Evolutionary conservation across 805 yeast species (phyloP).

Genomic region (Lachancea dasiensis): DNA sequence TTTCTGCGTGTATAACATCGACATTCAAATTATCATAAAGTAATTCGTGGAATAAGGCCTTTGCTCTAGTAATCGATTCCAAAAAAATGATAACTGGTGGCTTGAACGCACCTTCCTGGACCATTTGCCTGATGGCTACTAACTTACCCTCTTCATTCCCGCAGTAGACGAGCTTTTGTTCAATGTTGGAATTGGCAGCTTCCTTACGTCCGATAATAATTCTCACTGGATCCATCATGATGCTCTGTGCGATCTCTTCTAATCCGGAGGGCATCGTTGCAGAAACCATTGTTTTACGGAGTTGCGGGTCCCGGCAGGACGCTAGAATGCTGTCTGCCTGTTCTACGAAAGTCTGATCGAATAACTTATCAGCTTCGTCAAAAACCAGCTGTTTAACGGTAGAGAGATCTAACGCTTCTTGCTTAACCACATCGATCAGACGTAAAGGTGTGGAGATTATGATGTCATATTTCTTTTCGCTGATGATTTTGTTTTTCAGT

Average conservation of each 20-base stretch:
- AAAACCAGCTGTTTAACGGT: constrained; percentile 70
- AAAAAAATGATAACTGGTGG: constrained; percentile 92
- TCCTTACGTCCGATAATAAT: constrained; percentile 90
- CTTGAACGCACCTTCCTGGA: constrained; percentile 73
- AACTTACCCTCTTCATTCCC: constrained; percentile 96
- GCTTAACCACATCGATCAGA: constrained; percentile 69
- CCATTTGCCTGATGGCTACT: constrained; percentile 83
- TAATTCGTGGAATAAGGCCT: constrained; percentile 89
- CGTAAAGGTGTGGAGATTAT: constrained; percentile 85
- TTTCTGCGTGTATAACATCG: constrained; percentile 93
- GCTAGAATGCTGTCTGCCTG: constrained; percentile 82
- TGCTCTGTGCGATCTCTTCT: constrained; percentile 77
- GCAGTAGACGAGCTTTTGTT: constrained; percentile 76
- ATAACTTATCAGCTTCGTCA: constrained; percentile 94
- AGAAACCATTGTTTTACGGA: constrained; percentile 74
- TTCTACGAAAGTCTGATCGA: constrained; percentile 78
- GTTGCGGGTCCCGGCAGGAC: constrained; percentile 37
- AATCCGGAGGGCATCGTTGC: constrained; percentile 95
- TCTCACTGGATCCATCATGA: constrained; percentile 81
- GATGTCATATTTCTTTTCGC: constrained; percentile 64
- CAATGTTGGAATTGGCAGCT: constrained; percentile 80
- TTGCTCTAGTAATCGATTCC: constrained; percentile 89
- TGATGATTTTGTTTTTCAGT: constrained; percentile 53
- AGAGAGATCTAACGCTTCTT: constrained; percentile 53
- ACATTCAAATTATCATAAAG: constrained; percentile 88